A percentile compares a stretch with the other conserved stretches of the same genome.
phyloP scores from a whole-genome alignment of 768 basidiomycete species.

The Termitomyces eurrhizus region DNA sequence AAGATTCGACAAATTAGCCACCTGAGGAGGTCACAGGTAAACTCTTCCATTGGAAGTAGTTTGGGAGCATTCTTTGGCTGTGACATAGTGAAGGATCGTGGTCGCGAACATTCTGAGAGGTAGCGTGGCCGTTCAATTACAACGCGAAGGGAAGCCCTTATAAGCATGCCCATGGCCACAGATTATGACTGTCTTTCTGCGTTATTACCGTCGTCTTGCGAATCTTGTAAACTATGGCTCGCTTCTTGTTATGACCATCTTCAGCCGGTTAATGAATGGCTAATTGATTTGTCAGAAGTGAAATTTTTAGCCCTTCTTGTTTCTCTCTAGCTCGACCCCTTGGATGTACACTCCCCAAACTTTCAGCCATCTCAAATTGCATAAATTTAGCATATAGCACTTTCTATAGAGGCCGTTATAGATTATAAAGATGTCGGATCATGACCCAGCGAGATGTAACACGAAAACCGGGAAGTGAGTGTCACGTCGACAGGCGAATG shows the following conservation, averaged over 20 bases:
- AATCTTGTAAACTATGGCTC: background rate
- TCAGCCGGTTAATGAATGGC: background rate
- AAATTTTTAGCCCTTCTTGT: background rate
- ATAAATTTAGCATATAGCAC: background rate
- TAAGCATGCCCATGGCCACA: constrained; percentile 16
- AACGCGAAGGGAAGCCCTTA: constrained; percentile 22
- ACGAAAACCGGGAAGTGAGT: background rate
- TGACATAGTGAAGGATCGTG: constrained; percentile 28
- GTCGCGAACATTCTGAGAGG: constrained; percentile 4
- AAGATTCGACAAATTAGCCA: constrained; percentile 19
- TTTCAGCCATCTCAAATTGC: background rate
- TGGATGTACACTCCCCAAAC: background rate
- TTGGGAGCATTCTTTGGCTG: constrained; percentile 26
- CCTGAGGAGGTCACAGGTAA: constrained; percentile 68
- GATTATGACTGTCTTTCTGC: background rate
- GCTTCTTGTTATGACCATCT: background rate
- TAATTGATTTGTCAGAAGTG: background rate
- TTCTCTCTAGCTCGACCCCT: background rate
- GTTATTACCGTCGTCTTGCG: background rate
- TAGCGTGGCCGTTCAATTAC: constrained; percentile 13
- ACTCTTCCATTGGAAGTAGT: constrained; percentile 54
- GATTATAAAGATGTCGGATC: background rate
- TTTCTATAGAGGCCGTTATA: background rate
- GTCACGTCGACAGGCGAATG: background rate
- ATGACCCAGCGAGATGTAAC: background rate